phyloP scores from a whole-genome alignment of 2,329 filamentous ascomycete genomes.

The Aspergillus candidus region DNA sequence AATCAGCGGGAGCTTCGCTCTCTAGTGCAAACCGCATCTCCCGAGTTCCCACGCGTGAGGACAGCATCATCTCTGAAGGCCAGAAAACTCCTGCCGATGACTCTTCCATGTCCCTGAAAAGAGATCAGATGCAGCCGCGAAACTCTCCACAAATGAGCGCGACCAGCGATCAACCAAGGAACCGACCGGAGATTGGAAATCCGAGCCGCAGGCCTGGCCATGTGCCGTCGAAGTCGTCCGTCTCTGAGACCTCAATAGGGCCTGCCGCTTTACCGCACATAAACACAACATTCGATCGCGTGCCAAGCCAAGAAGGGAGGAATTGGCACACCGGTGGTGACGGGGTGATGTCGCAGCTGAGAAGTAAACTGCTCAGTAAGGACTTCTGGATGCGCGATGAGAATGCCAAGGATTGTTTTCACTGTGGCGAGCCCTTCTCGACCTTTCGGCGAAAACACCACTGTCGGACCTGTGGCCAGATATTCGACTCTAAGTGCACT shows the following conservation, averaged over 20 bases:
- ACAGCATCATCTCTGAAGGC: conserved; percentile 21
- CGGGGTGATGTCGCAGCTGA: conserved; percentile 56
- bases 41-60: conserved; percentile 23
- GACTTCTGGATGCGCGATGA: conserved; percentile 99
- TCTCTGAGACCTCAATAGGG: conserved; percentile 39
- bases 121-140: conserved; percentile 22
- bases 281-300: conserved; percentile 25
- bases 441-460: conserved; percentile 96
- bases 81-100: conserved; percentile 24
- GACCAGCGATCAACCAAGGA: conserved; percentile 19
- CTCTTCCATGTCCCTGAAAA: conserved; percentile 25
- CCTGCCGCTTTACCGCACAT: conserved; percentile 35
- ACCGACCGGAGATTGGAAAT: conserved; percentile 36
- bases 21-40: conserved; percentile 26
- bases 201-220: conserved; percentile 43
- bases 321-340: conserved; percentile 17
- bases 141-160: conserved; percentile 22
- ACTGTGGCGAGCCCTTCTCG: conserved; percentile 82
- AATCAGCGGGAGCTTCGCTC: conserved; percentile 18
- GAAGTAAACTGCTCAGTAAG: conserved; percentile 81
- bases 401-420: conserved; percentile 94
- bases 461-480: conserved; percentile 91
- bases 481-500: conserved; percentile 95
- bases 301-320: conserved; percentile 12
- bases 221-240: conserved; percentile 36